Evolutionary conservation across 345 rosid species (phyloP).

Genomic region (Eucalyptus polyanthemos): DNA sequence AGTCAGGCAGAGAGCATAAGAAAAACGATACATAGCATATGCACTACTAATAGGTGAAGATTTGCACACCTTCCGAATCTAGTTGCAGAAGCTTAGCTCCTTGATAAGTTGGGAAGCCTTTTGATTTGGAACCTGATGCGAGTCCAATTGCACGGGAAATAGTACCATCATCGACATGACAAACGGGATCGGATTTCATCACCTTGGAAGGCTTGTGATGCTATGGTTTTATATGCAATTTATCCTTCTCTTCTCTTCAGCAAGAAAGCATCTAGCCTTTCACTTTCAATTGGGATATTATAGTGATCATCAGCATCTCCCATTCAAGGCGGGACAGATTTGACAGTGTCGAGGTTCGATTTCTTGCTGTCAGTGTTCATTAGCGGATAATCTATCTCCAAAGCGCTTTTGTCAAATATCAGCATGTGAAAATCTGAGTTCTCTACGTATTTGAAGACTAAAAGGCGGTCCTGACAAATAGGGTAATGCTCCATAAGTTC

Average conservation of each 20-base stretch:
- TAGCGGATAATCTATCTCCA: not conserved
- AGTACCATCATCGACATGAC: not conserved
- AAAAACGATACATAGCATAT: too few species aligned
- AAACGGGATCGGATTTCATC: not conserved
- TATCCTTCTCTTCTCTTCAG: not conserved
- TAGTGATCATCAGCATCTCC: not conserved
- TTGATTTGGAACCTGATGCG: not conserved
- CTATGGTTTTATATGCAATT: not conserved
- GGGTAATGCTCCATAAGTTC: not conserved
- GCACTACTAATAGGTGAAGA: too few species aligned
- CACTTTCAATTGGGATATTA: not conserved
- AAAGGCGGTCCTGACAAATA: not conserved
- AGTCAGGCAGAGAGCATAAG: too few species aligned
- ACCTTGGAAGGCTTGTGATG: not conserved
- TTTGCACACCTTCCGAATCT: not conserved
- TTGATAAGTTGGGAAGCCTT: not conserved
- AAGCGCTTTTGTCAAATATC: not conserved
- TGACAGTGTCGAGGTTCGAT: not conserved
- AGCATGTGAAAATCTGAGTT: not conserved
- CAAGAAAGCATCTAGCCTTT: not conserved
- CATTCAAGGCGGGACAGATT: not conserved
- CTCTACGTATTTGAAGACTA: not conserved
- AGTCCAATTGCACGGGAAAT: not conserved
- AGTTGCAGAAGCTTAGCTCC: not conserved
- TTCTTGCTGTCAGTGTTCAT: not conserved